Evolutionary conservation across 78 protist genomes (phyloP), one percentile per base, ranked within the genome.

Genomic region (Cavenderia fasciculata): DNA sequence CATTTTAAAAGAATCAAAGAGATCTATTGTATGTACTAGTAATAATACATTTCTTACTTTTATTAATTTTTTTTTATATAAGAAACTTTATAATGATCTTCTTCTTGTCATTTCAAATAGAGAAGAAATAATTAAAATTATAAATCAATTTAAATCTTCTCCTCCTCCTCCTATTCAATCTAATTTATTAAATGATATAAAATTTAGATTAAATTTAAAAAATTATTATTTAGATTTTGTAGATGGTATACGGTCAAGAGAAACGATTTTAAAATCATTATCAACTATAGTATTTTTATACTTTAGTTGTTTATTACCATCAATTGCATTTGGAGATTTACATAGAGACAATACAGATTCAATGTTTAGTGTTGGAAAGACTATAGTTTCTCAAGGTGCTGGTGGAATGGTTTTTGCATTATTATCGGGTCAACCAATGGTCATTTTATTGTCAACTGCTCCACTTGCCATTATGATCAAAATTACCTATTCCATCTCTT

Each of bases 391-490:
- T 0, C 78, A 71, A 34, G 59, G 63, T 33, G 6, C 14, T 71
- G 78, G 78, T 21, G 78, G 78, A 5, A 71, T 71, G 78, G 49
- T 71, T 19, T 71, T 71, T 71, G 59, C 63, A 8, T 49, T 44
- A 0, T 0, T 49, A 1, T 44, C 78, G 2, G 78, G 78, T 7
- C 78, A 71, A 49, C 78, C 78, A 19, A 31, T 71, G 78, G 78
- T 71, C 0, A 29, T 71, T 21, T 19, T 71, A 27, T 49, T 71
- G 34, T 71, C 78, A 21, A 71, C 78, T 1, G 78, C 78, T 2
- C 78, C 78, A 49, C 52, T 71, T 12, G 78, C 78, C 14, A 71
- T 71, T 19, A 49, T 71, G 19, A 71, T 71, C 8, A 71, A 71
- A 21, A 71, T 71, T 16, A 71, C 78, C 0, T 49, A 49, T 21